These are phyloP conservation scores for Penicillium goetzii DNA, from an alignment of 495 filamentous ascomycete species.

Conservation along the genomic window DNA sequence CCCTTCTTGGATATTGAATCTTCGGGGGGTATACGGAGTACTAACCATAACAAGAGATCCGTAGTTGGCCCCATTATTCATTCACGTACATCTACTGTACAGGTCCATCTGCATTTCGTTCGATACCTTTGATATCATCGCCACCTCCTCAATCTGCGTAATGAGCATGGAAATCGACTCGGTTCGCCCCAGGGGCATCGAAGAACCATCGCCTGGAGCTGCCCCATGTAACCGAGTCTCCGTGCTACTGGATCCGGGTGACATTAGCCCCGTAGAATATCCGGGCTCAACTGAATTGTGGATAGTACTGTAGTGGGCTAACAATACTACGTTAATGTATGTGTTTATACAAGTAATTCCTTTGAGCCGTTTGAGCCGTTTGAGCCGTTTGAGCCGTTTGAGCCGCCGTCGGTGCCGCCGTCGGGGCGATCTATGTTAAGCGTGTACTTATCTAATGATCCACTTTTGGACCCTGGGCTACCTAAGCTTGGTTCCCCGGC, in stretches of 20 bases:
- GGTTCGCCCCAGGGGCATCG: not conserved
- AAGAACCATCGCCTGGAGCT: not conserved
- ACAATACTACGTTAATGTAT: not conserved
- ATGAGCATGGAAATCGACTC: not conserved
- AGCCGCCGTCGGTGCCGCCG: too few species aligned
- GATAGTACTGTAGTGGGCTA: not conserved
- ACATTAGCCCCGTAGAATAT: too few species aligned
- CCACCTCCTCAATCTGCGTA: not conserved
- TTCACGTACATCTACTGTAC: not conserved
- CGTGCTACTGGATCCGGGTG: not conserved
- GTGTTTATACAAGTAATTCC: too few species aligned
- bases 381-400: too few species aligned
- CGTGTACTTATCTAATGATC: not conserved
- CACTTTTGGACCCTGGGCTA: not conserved
- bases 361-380: too few species aligned
- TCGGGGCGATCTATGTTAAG: not conserved
- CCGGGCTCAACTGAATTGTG: not conserved
- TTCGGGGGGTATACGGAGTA: too few species aligned
- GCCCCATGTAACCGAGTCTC: slow-evolving; percentile 1
- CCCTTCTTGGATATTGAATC: not conserved
- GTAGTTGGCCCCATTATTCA: not conserved
- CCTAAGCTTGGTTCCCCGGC: not conserved
- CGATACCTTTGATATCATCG: not conserved
- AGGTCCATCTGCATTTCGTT: not conserved
- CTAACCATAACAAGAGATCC: not conserved